Conservation (phyloP, 2,329 filamentous ascomycete genomes). For the Aspergillus floridensis region DNA sequence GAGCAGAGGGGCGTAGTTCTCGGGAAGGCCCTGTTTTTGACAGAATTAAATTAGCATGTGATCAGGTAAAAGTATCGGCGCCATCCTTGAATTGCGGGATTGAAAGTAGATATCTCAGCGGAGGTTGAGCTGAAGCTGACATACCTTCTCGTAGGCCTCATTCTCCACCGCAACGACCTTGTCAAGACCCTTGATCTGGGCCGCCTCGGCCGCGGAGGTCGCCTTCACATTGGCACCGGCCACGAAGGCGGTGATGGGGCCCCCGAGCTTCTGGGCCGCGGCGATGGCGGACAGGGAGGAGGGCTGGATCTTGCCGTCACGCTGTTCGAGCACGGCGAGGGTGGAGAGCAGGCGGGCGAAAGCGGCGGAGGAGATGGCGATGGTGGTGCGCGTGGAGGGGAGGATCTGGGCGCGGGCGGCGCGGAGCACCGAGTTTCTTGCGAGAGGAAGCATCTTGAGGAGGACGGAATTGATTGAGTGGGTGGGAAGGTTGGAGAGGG, state of each 20-base stretch:
- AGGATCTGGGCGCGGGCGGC: constrained; percentile 48
- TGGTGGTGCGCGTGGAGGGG: constrained; percentile 33
- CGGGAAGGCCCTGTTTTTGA: constrained; percentile 68
- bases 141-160: constrained; percentile 84
- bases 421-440: constrained; percentile 42
- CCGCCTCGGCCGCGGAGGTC: constrained; percentile 73
- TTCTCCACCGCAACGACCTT: constrained; percentile 91
- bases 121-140: neutral
- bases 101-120: neutral
- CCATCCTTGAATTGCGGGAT: too few relatives aligned
- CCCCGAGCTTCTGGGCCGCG: constrained; percentile 82
- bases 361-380: constrained; percentile 53
- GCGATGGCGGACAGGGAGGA: constrained; percentile 82
- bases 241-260: constrained; percentile 79
- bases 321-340: constrained; percentile 87
- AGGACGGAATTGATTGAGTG: neutral
- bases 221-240: constrained; percentile 74
- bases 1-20: constrained; percentile 90
- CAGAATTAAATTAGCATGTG: too few relatives aligned
- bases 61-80: too few relatives aligned
- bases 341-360: constrained; percentile 75
- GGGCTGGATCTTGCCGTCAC: constrained; percentile 78
- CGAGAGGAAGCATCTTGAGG: constrained; percentile 34
- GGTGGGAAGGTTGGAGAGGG: neutral
- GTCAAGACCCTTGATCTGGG: constrained; percentile 84